These are phyloP conservation scores for Teratosphaeria zuluensis DNA, from an alignment of 2,329 filamentous ascomycete species.

Conservation along the genomic window DNA sequence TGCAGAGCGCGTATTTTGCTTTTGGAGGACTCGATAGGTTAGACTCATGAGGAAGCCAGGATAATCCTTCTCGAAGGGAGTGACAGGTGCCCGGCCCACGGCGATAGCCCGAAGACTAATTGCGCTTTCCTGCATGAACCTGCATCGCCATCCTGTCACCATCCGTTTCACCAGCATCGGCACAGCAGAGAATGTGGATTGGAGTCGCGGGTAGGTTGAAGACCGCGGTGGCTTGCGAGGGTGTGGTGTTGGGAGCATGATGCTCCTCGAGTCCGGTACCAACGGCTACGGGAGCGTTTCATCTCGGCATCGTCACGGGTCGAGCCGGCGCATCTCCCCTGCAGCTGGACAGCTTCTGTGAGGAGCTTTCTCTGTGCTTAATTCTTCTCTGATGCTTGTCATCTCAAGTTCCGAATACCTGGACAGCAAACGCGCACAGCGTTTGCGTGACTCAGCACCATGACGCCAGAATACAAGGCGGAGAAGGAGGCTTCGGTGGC, in stretches of 20 bases:
- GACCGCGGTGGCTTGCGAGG: no score
- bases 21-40: background rate
- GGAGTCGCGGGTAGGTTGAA: no score
- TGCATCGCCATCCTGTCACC: no score
- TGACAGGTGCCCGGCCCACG: background rate
- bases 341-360: background rate
- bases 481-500: constrained; percentile 95
- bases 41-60: background rate
- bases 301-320: background rate
- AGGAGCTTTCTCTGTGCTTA: background rate
- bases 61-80: background rate
- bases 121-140: no score
- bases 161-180: no score
- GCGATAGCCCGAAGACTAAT: background rate
- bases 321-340: background rate
- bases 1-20: background rate
- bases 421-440: background rate
- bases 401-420: background rate
- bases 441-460: constrained; percentile 1
- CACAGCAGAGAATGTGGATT: no score
- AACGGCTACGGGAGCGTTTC: no score
- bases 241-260: no score
- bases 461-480: constrained; percentile 62
- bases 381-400: background rate
- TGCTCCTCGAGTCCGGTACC: no score